Base-by-base conservation (phyloP, 2,329 filamentous ascomycete species). In the Penicillium sp. region DNA sequence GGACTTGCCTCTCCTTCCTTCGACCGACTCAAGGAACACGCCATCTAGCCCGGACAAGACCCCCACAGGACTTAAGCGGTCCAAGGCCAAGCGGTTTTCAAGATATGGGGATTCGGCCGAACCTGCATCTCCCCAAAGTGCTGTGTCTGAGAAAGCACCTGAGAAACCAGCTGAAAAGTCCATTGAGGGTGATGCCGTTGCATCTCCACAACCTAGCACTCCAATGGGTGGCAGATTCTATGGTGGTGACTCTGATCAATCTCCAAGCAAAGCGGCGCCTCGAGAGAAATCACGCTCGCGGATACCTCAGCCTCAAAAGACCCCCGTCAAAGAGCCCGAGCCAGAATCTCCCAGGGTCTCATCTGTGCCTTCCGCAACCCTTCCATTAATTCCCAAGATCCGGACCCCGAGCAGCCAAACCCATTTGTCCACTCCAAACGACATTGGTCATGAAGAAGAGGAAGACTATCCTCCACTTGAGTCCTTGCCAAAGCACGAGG, bases 281-380 rank as follows among this genome's bases (percentile, higher is more conserved):
- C 64, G 61, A 44, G 56, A 56, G 21, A 57, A 59, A 42, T 53
- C 53, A 9, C 50, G 50, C 31, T 51, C 52, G 16, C 45, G 38
- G n/a, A 54, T 54, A 29, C 52, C 52, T 7, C 51, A 57, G 10
- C 59, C 61, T 10, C 65, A 67, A 22, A 65, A 67, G 13, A 64
- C 66, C 1, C 62, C 65, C 7, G 57, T 56, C n/a, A 64, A 61
- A 43, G 64, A 66, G 11, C 57, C 64, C 5, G 63, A 67, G 49
- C 61, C 65, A 36, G 70, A 71, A 42, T 68, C 67, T 6, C 71
- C 74, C 16, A 69, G 74, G 39, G 58, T 77, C n/a, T 78, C 77
- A n/a, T 77, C 75, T 29, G 73, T 76, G 13, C 77, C 77, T n/a
- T 79, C 76, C 3, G 68, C 72, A 59, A 69, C 75, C 44, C 70